Evolutionary conservation across 805 yeast species (phyloP).

Genomic region (Phaffomyces opuntiae): DNA sequence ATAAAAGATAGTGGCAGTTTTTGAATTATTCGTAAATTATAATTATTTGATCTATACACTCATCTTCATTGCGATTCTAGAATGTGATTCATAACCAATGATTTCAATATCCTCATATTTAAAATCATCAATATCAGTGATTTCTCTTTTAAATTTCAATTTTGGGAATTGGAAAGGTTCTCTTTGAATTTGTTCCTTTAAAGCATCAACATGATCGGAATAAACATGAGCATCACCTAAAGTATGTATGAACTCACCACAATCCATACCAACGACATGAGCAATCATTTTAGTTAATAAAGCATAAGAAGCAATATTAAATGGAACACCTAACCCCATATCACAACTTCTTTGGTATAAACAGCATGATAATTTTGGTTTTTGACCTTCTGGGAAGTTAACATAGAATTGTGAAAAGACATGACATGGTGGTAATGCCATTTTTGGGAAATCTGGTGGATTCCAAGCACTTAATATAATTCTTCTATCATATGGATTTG

Average conservation of each 20-base stretch:
- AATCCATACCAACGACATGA: slow-evolving; percentile 87
- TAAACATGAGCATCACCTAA: slow-evolving; percentile 97
- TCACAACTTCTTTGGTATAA: slow-evolving; percentile 98
- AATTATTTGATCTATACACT: slow-evolving; percentile 52
- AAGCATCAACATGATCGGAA: slow-evolving; percentile 86
- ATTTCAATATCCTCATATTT: slow-evolving; percentile 83
- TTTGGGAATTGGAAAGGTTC: slow-evolving; percentile 77
- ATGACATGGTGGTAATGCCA: slow-evolving; percentile 99
- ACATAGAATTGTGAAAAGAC: slow-evolving; percentile 95
- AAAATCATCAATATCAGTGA: slow-evolving; percentile 78
- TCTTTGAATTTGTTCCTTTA: slow-evolving; percentile 72
- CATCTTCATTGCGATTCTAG: slow-evolving; percentile 91
- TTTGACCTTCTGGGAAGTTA: slow-evolving; percentile 56
- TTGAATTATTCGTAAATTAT: too few relatives aligned
- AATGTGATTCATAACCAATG: slow-evolving; percentile 71
- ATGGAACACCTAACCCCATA: slow-evolving; percentile 99
- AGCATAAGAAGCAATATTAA: slow-evolving; percentile 95
- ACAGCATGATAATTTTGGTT: slow-evolving; percentile 75
- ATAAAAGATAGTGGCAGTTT: too few relatives aligned
- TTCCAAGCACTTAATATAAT: slow-evolving; percentile 97
- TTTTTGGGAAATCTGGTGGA: slow-evolving; percentile 85
- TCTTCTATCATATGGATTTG: slow-evolving; percentile 90
- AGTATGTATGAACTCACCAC: slow-evolving; percentile 93
- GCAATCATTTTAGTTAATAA: slow-evolving; percentile 92
- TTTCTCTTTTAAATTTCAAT: slow-evolving; percentile 58